These are phyloP conservation scores for Ophiostoma pallidulum DNA, from an alignment of 2,329 filamentous ascomycete genomes.

Conservation along the genomic window DNA sequence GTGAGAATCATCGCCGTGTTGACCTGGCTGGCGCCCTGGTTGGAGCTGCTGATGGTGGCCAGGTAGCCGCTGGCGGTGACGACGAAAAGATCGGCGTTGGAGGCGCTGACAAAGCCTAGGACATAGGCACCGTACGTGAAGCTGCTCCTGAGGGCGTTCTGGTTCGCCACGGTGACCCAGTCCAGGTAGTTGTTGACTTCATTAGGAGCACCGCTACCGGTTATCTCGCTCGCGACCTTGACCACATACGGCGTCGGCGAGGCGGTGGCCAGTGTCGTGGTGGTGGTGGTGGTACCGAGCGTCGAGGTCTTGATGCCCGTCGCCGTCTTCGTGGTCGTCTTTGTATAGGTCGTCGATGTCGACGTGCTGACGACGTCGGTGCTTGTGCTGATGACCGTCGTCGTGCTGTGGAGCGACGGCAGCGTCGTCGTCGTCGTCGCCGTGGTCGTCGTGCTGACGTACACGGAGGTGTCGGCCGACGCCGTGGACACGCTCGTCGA, in stretches of 20 bases:
- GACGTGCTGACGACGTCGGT: not conserved
- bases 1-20: not conserved
- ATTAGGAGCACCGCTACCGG: not conserved
- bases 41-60: not conserved
- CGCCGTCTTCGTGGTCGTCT: not conserved
- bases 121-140: not conserved
- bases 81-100: not conserved
- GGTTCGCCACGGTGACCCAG: not conserved
- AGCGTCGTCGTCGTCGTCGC: constrained; percentile 4
- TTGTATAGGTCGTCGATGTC: not conserved
- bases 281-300: constrained; percentile 3
- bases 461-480: not conserved
- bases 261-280: not conserved
- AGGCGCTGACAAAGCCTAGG: not conserved
- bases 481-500: constrained; percentile 2
- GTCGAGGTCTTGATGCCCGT: not conserved
- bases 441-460: constrained; percentile 1
- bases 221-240: not conserved
- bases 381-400: not conserved
- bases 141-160: not conserved
- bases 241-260: constrained; percentile 1
- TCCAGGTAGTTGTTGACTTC: not conserved
- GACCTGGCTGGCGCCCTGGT: not conserved
- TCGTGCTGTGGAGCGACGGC: constrained; percentile 6
- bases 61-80: not conserved